Base-by-base conservation (phyloP, 2,329 filamentous ascomycete species). In the Aschersonia sp. region DNA sequence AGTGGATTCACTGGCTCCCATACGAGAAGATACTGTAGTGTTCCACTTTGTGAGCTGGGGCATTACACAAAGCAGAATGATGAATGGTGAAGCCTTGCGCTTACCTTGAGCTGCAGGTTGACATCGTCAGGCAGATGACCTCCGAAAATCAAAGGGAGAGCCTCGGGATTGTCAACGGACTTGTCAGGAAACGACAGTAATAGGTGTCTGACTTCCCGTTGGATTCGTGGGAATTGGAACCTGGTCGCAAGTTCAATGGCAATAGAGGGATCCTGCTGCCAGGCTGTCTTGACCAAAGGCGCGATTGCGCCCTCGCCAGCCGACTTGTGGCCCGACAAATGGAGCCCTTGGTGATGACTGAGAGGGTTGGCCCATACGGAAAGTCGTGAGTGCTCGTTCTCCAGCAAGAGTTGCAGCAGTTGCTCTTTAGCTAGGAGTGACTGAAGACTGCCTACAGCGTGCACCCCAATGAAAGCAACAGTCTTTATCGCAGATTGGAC, bases 1-100 rank as follows among this genome's bases (percentile, higher is more conserved):
- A 95, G 84, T 0, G 92, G 92, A 58, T 95, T 95, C 33, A 95
- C 82, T 0, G 92, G 81, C 29, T 84, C 78, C 92, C 92, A 99
- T 67, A 86, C 96, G 2, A 98, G 71, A 12, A 98, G 71, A 63
- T 94, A 95, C 79, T 88, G 54, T 7, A 29, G 12, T 4, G 5
- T 41, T 4, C 7, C n/a, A 14, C 12, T 14, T n/a, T 42, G 11
- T n/a, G 9, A 14, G 40, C 22, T 12, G 2, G 22, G 22, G 22
- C 22, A 22, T 22, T 22, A 22, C 22, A 22, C 22, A 22, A 2
- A 3, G 22, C 22, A 22, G 22, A 22, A 22, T 2, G 22, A 22
- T 22, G 22, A 22, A 22, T 22, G 22, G 22, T 22, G 22, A 22
- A 22, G 22, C 4, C 22, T 22, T 22, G 7, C 32, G 35, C 57